Percentiles rank a stretch among this genome's conserved stretches.
phyloP scores from a whole-genome alignment of 371 early-diverging fungal genomes.

The Actinomucor elegans region DNA sequence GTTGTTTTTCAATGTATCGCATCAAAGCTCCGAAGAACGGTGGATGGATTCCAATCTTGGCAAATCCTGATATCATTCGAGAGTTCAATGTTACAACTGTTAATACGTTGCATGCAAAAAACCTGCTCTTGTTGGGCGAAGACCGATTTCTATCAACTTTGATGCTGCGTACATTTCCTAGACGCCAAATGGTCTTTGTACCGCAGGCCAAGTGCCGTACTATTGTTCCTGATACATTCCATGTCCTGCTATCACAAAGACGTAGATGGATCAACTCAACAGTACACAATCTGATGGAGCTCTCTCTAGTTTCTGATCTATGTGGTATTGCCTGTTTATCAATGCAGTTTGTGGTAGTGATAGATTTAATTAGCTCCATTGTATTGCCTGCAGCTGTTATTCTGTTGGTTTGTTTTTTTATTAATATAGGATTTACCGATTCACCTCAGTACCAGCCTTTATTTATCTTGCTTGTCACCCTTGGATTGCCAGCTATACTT shows the following conservation, averaged over 20 bases:
- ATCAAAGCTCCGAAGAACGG: conserved; percentile 67
- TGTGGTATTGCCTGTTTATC: conserved; percentile 89
- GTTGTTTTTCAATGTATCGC: conserved; percentile 94
- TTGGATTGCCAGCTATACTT: conserved; percentile 84
- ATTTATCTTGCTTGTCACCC: conserved; percentile 63
- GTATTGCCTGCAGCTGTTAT: conserved; percentile 79
- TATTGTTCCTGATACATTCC: conserved; percentile 77
- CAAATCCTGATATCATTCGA: conserved; percentile 85
- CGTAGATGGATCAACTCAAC: conserved; percentile 93
- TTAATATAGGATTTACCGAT: conserved; percentile 38
- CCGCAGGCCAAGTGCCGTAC: conserved; percentile 87
- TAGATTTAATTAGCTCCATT: conserved; percentile 85
- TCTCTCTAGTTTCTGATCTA: conserved; percentile 77
- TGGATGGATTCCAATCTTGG: conserved; percentile 75
- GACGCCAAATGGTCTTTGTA: conserved; percentile 87
- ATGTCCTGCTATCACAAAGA: conserved; percentile 78
- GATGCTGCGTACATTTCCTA: conserved; percentile 91
- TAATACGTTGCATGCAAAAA: conserved; percentile 93
- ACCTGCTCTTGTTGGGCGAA: conserved; percentile 91
- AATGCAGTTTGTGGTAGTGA: conserved; percentile 85
- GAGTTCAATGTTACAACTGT: conserved; percentile 87
- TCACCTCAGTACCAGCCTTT: conserved; percentile 64
- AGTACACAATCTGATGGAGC: conserved; percentile 82
- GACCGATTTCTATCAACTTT: conserved; percentile 94
- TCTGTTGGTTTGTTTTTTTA: conserved; percentile 57